Evolutionary conservation across 106 monocot genomes (phyloP).

Genomic region (Narthecium ossifragum): DNA sequence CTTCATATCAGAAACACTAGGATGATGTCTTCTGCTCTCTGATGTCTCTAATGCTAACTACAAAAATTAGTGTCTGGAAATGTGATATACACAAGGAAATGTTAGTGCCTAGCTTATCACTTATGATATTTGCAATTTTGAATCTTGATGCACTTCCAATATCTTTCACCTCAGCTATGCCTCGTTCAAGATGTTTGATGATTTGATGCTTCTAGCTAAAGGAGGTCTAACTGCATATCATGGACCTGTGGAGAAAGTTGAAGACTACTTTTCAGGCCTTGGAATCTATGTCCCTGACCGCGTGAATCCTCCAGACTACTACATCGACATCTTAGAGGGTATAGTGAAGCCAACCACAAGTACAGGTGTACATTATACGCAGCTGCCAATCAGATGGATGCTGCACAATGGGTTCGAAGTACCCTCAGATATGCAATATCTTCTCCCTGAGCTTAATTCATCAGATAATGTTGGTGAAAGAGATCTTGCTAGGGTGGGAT

Average conservation of each 20-base stretch:
- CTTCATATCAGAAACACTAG: no score
- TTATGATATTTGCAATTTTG: no score
- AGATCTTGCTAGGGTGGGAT: constrained; percentile 4
- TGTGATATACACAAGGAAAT: no score
- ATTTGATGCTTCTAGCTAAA: constrained; percentile 62
- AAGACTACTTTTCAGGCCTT: constrained; percentile 56
- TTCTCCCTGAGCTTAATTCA: constrained; percentile 9
- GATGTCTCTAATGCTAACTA: no score
- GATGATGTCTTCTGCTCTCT: no score
- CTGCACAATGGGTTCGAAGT: constrained; percentile 42
- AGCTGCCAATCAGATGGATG: constrained; percentile 64
- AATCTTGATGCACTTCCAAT: no score
- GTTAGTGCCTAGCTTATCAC: no score
- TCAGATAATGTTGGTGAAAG: constrained; percentile 6
- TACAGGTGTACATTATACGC: constrained; percentile 28
- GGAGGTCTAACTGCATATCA: constrained; percentile 65
- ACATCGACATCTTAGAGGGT: constrained; percentile 69
- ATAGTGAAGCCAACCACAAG: constrained; percentile 38
- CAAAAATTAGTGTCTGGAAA: no score
- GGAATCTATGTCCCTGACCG: constrained; percentile 66
- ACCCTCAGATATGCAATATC: constrained; percentile 42
- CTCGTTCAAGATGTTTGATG: constrained; percentile 70
- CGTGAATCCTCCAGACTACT: constrained; percentile 73
- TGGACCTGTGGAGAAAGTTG: constrained; percentile 49
- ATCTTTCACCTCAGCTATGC: constrained; percentile 62